Percentiles rank a stretch among this genome's conserved stretches.
These are phyloP conservation scores for Phalaenopsis aphrodite DNA, from an alignment of 106 monocot species.

Conservation along the genomic window DNA sequence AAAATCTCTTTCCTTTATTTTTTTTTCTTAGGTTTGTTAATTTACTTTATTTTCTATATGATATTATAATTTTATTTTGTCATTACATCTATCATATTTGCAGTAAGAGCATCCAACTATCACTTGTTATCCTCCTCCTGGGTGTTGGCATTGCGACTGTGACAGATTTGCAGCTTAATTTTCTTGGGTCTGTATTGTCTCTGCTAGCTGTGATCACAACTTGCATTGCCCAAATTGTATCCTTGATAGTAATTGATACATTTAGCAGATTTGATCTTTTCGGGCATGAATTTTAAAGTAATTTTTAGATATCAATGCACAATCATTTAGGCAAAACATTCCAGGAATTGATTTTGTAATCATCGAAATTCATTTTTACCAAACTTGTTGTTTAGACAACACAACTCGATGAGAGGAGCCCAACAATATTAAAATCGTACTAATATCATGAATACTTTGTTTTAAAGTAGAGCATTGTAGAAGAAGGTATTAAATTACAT, in stretches of 20 bases:
- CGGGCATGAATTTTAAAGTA: too few species aligned
- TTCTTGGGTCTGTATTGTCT: constrained; percentile 39
- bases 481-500: too few species aligned
- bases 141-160: constrained; percentile 65
- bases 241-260: constrained; percentile 13
- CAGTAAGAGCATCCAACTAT: constrained; percentile 40
- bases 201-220: constrained; percentile 50
- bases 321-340: too few species aligned
- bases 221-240: constrained; percentile 59
- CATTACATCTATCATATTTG: constrained; percentile 7
- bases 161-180: constrained; percentile 53
- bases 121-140: constrained; percentile 40
- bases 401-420: too few species aligned
- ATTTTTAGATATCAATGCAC: too few species aligned
- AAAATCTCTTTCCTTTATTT: not conserved
- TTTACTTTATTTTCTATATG: not conserved
- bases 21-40: not conserved
- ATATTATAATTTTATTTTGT: not conserved
- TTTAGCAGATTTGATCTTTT: too few species aligned
- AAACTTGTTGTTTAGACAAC: too few species aligned
- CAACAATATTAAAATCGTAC: too few species aligned
- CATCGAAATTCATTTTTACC: too few species aligned
- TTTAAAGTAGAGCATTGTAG: too few species aligned
- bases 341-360: too few species aligned
- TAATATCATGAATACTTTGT: too few species aligned